A percentile compares a stretch with the other conserved stretches of the same genome.
Conservation (phyloP, 164 flowering plant species). For the Annona cherimola region DNA sequence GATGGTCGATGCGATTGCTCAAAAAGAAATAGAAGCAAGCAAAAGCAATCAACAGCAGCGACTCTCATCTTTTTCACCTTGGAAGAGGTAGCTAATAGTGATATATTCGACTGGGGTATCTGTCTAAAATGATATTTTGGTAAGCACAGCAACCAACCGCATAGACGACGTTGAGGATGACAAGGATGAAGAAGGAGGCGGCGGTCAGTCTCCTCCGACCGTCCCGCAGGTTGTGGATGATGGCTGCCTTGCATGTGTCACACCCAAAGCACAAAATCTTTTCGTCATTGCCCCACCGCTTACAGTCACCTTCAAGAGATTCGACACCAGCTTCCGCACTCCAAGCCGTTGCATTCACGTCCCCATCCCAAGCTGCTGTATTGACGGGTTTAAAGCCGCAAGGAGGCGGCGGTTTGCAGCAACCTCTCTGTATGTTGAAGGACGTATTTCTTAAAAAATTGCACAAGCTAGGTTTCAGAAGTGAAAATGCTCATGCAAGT, state of each 20-base stretch:
- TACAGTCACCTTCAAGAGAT: constrained; percentile 18
- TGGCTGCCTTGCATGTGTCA: constrained; percentile 47
- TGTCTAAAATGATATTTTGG: constrained; percentile 8
- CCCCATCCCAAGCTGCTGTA: too few relatives aligned
- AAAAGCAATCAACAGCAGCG: too few relatives aligned
- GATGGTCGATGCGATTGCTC: too few relatives aligned
- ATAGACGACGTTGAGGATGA: constrained; percentile 19
- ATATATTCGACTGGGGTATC: too few relatives aligned
- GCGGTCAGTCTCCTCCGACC: constrained; percentile 32
- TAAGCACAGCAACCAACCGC: constrained; percentile 22
- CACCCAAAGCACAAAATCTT: constrained; percentile 29
- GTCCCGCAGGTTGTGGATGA: constrained; percentile 27
- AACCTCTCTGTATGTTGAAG: constrained; percentile 19
- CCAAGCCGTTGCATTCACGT: constrained; percentile 24
- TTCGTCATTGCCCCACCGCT: constrained; percentile 23
- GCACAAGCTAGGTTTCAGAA: too few relatives aligned
- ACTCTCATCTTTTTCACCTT: too few relatives aligned
- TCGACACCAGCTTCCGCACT: constrained; percentile 12
- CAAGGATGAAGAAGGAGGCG: constrained; percentile 16
- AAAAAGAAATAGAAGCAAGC: too few relatives aligned
- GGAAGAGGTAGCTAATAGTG: too few relatives aligned
- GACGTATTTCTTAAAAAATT: too few relatives aligned
- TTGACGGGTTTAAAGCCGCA: constrained; percentile 14
- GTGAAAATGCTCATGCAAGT: too few relatives aligned
- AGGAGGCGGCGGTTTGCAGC: constrained; percentile 30